Evolutionary conservation across 1,284 basidiomycete genomes (phyloP).

Genomic region (Papiliotrema terrestris): DNA sequence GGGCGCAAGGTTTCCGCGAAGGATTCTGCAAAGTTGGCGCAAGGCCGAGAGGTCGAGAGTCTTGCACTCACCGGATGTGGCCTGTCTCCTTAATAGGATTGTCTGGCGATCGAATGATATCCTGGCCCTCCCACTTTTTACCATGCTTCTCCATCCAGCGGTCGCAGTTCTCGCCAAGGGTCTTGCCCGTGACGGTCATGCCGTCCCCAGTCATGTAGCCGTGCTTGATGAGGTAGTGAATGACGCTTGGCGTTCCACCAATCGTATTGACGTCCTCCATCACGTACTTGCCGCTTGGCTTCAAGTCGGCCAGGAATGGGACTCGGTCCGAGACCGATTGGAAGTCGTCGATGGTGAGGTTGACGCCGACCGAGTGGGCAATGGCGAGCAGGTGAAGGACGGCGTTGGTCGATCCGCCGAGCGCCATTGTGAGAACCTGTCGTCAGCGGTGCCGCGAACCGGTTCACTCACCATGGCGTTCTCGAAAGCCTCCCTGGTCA

Average conservation of each 20-base stretch:
- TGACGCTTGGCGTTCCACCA: slow-evolving; percentile 74
- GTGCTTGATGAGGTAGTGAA: slow-evolving; percentile 76
- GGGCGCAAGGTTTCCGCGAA: slow-evolving; percentile 85
- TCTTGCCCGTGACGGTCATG: slow-evolving; percentile 91
- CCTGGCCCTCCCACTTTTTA: slow-evolving; percentile 69
- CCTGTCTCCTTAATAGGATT: slow-evolving; percentile 90
- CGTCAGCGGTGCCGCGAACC: slow-evolving; percentile 3
- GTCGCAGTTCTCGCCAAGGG: slow-evolving; percentile 84
- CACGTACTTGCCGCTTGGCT: slow-evolving; percentile 90
- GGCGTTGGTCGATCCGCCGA: slow-evolving; percentile 90
- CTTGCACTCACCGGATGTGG: slow-evolving; percentile 58
- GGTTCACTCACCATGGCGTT: slow-evolving; percentile 72
- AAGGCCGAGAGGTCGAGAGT: neutral
- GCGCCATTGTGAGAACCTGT: slow-evolving; percentile 85
- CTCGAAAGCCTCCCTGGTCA: slow-evolving; percentile 92
- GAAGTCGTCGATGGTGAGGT: slow-evolving; percentile 90
- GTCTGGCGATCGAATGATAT: slow-evolving; percentile 72
- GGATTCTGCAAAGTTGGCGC: slow-evolving; percentile 58
- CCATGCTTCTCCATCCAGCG: slow-evolving; percentile 65
- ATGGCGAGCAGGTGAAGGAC: slow-evolving; percentile 92
- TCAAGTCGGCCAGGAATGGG: slow-evolving; percentile 91
- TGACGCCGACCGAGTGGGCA: slow-evolving; percentile 82
- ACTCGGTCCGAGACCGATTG: slow-evolving; percentile 80
- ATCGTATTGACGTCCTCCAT: slow-evolving; percentile 95
- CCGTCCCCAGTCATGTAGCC: slow-evolving; percentile 84